Base-by-base conservation (phyloP, 1,284 basidiomycete species). In the Pyrrhoderma lamaoense region DNA sequence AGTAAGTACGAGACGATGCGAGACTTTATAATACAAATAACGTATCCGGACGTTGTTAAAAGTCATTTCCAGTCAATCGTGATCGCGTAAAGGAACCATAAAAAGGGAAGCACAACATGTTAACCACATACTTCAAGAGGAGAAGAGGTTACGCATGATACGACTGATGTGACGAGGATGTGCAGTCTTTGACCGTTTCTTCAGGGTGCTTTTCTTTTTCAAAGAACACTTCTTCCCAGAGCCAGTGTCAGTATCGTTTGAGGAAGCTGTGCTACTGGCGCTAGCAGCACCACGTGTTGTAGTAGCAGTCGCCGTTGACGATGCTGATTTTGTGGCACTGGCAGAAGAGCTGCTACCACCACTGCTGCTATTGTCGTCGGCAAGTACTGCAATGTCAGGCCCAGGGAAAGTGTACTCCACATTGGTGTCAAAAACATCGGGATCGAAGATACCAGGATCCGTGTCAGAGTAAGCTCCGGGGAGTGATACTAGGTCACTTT, bases 401-500 rank as follows among this genome's bases (percentile, higher is more conserved):
- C 44, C 51, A 23, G 51, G 52, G 34, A 53, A 53, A 13, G 22
- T n/a, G 34, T 48, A 53, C 16, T 49, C 45, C 9, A 37, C 36
- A 18, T 47, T 35, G 27, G 27, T 31, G 11, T 31, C 27, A 11
- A 31, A 31, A 31, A 31, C 27, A 11, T 31, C 11, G 16, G 48
- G 48, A n/a, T 35, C 42, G 25, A 49, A 53, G 58, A 86, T 79
- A 45, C 84, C 83, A 1, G 80, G 73, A 57, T 84, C 80, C 42
- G 55, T 69, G 59, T 80, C 77, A 14, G 59, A 69, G 66, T 87
- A 87, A 2, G 75, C 77, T 8, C 83, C 84, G 0, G 85, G 84
- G 53, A 87, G 69, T 9, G 60, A 64, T 14, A 83, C 82, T 31
- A 77, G 72, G 51, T 77, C 73, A 56, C 61, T 60, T 18, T 39